phyloP scores from a whole-genome alignment of 1,139 yeast genomes.

The Suhomyces wounanorum region DNA sequence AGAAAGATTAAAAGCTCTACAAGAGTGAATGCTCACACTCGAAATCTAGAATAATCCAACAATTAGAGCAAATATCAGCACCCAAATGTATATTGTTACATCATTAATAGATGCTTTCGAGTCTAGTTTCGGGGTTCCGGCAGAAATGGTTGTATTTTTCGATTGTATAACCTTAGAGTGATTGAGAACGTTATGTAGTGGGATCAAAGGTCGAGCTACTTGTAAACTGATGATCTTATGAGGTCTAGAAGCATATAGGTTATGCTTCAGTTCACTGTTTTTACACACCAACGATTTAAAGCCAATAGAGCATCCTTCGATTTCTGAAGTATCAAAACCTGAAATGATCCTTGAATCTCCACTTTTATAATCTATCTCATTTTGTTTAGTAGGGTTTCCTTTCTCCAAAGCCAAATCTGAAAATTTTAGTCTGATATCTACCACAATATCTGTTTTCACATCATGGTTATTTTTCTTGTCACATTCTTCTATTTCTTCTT shows the following conservation, averaged over 20 bases:
- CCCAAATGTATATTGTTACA: background rate
- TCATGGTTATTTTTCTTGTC: conserved; percentile 16
- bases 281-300: background rate
- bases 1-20: conserved; percentile 82
- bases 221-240: background rate
- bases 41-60: background rate
- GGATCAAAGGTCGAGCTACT: background rate
- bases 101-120: background rate
- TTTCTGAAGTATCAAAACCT: conserved; percentile 8
- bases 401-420: conserved; percentile 1
- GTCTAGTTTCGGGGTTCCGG: background rate
- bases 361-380: background rate
- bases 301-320: background rate
- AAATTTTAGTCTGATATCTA: conserved; percentile 19
- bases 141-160: background rate
- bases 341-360: conserved; percentile 2
- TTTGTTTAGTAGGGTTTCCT: background rate
- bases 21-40: conserved; percentile 44
- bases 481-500: background rate
- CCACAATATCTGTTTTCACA: conserved; percentile 26
- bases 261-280: conserved; percentile 1
- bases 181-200: background rate
- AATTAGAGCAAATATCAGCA: conserved; percentile 1
- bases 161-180: background rate
- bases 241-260: conserved; percentile 2